A percentile compares a stretch with the other conserved stretches of the same genome.
Evolutionary conservation across 192 early-diverging fungal species (phyloP).

Genomic region (Piromyces finnis): DNA sequence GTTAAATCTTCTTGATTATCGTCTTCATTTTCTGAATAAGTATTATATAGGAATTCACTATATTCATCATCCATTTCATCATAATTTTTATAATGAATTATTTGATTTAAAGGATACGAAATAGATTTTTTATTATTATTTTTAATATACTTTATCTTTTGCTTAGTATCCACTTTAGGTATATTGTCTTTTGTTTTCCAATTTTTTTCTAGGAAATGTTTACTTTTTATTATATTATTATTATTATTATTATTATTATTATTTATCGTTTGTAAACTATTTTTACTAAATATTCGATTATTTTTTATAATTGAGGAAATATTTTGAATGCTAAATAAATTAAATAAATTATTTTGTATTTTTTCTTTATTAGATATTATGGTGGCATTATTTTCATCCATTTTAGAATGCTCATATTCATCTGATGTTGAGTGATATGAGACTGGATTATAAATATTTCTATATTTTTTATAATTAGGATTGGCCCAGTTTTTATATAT

Average conservation of each 20-base stretch:
- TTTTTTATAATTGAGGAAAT: neutral
- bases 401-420: neutral
- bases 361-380: neutral
- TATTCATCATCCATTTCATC: neutral
- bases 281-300: neutral
- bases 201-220: neutral
- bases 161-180: no score
- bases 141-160: no score
- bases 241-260: neutral
- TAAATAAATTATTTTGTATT: neutral
- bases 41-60: neutral
- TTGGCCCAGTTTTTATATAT: neutral
- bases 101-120: no score
- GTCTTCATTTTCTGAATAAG: neutral
- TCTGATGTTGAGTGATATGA: neutral
- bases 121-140: no score
- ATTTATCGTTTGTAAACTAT: neutral
- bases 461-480: neutral
- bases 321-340: neutral
- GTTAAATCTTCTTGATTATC: neutral
- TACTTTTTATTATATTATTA: neutral
- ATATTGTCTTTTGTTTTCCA: no score
- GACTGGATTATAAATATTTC: neutral
- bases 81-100: no score
- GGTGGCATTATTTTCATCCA: neutral